These are phyloP conservation scores for Colletotrichum sp. DNA, from an alignment of 2,329 filamentous ascomycete species.

Conservation along the genomic window DNA sequence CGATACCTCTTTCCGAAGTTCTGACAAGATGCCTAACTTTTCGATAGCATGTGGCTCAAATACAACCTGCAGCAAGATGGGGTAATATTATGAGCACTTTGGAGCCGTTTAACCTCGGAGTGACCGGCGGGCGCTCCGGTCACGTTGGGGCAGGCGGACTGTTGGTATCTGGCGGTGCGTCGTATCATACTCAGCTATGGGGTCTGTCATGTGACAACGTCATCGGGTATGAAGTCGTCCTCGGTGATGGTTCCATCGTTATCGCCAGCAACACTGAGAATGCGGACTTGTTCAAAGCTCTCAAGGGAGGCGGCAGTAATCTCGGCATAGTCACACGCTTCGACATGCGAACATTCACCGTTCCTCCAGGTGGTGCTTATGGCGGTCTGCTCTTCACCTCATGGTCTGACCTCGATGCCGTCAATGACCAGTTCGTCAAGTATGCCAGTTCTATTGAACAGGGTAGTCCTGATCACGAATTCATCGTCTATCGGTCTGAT, in stretches of 20 bases:
- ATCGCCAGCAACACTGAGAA: conserved; percentile 40
- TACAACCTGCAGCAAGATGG: conserved; percentile 33
- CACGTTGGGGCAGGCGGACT: conserved; percentile 31
- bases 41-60: conserved; percentile 22
- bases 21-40: neutral
- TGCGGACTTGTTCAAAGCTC: conserved; percentile 49
- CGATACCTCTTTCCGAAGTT: neutral
- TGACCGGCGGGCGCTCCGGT: conserved; percentile 27
- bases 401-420: neutral
- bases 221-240: conserved; percentile 48
- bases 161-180: conserved; percentile 34
- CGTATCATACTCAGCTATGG: conserved; percentile 23
- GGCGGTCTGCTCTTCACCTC: neutral
- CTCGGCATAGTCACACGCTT: conserved; percentile 46
- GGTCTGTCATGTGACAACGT: conserved; percentile 51
- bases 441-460: neutral
- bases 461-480: conserved; percentile 1
- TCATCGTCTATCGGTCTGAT: neutral
- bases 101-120: conserved; percentile 22
- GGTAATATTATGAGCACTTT: conserved; percentile 25
- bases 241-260: conserved; percentile 45
- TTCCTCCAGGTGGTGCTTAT: neutral
- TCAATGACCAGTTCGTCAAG: neutral
- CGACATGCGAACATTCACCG: conserved; percentile 26
- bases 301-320: conserved; percentile 54